Conservation (phyloP, 306 rosid species). For the Vachellia collinsii region DNA sequence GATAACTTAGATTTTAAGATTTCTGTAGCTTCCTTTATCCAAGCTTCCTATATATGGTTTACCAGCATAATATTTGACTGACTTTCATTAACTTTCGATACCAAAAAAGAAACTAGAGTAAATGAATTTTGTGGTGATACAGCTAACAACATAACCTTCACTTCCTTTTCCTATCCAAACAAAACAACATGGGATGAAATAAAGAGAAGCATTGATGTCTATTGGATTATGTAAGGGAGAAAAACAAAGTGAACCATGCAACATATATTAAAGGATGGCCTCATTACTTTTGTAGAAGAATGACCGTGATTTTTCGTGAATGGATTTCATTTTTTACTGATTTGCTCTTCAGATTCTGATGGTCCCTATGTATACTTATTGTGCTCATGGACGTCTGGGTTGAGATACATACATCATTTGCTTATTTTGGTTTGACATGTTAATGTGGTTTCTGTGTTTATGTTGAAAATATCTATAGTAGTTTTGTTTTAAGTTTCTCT, state of each 20-base stretch:
- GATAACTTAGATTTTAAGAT: background rate
- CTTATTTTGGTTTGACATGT: background rate
- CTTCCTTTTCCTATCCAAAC: background rate
- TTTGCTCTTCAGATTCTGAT: background rate
- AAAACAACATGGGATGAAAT: conserved; percentile 11
- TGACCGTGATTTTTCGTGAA: background rate
- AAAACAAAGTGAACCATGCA: conserved; percentile 6
- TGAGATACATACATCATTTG: background rate
- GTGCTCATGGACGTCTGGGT: conserved; percentile 6
- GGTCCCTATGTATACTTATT: background rate
- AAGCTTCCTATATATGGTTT: background rate
- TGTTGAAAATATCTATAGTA: background rate
- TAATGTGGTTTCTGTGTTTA: background rate
- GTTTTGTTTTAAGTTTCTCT: background rate
- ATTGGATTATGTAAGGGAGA: background rate
- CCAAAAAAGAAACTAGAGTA: background rate
- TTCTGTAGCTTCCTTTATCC: background rate
- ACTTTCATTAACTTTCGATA: background rate
- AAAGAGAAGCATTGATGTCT: background rate
- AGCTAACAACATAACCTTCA: conserved; percentile 4
- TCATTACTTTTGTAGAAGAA: background rate
- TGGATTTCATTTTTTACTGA: background rate
- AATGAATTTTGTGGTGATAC: background rate
- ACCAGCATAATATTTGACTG: background rate
- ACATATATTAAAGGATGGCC: background rate